phyloP scores from a whole-genome alignment of 306 rosid genomes.

The Quercus ilex region DNA sequence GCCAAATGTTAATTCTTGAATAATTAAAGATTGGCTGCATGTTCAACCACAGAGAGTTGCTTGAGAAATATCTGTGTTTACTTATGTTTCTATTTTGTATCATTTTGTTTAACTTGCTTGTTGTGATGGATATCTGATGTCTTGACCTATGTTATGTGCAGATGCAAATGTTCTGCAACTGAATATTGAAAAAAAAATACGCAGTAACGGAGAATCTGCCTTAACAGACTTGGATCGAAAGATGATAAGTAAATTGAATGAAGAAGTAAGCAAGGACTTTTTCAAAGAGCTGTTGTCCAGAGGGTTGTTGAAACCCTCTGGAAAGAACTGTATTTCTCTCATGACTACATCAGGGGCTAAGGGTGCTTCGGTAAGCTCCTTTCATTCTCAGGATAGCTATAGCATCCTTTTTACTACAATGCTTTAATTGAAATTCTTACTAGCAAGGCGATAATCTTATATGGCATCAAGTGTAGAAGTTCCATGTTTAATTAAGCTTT shows the following conservation, averaged over 20 bases:
- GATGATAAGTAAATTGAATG: conserved; percentile 76
- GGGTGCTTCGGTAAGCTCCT: conserved; percentile 77
- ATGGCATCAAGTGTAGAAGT: neutral
- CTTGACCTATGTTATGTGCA: conserved; percentile 37
- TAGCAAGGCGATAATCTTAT: neutral
- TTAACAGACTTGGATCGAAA: conserved; percentile 77
- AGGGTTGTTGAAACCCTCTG: conserved; percentile 72
- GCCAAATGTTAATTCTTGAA: neutral
- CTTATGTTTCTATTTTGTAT: neutral
- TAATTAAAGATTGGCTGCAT: neutral
- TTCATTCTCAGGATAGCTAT: neutral
- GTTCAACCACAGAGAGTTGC: neutral
- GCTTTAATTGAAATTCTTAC: neutral
- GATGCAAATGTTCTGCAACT: conserved; percentile 58
- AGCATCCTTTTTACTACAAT: neutral
- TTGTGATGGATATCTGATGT: neutral
- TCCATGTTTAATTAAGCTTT: neutral
- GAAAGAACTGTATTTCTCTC: conserved; percentile 85
- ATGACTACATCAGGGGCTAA: conserved; percentile 99
- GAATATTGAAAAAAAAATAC: conserved; percentile 68
- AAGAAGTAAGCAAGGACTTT: conserved; percentile 62
- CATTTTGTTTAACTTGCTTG: neutral
- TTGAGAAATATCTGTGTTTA: neutral
- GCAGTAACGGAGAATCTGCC: conserved; percentile 83
- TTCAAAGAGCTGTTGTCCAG: conserved; percentile 73